phyloP scores from a whole-genome alignment of 2,329 filamentous ascomycete genomes.

The Penicillium oxalicum region DNA sequence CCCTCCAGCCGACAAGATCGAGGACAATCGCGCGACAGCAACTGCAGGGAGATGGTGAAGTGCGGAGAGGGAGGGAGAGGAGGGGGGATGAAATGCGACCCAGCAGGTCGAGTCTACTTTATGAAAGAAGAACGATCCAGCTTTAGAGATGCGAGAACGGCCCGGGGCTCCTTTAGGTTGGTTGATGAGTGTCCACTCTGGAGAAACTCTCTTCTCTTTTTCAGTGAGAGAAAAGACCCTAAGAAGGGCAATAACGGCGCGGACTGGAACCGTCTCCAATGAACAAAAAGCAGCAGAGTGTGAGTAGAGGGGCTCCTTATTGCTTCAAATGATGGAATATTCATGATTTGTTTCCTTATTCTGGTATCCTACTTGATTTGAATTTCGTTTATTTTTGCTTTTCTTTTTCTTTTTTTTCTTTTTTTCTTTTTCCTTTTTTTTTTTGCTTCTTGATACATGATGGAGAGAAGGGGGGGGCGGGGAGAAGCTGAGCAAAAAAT shows the following conservation, averaged over 20 bases:
- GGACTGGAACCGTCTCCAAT: slow-evolving; percentile 4
- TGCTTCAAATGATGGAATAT: neutral
- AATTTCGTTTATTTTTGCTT: too few relatives aligned
- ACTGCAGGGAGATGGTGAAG: neutral
- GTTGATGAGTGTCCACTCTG: neutral
- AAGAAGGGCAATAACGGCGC: slow-evolving; percentile 21
- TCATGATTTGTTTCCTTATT: slow-evolving; percentile 7
- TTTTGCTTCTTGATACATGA: neutral
- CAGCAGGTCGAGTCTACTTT: too few relatives aligned
- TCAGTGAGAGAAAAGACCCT: neutral
- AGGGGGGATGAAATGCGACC: neutral
- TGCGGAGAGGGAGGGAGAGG: slow-evolving; percentile 1
- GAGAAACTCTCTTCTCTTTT: neutral
- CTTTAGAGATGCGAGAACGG: too few relatives aligned
- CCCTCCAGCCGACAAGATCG: too few relatives aligned
- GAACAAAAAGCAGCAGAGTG: slow-evolving; percentile 6
- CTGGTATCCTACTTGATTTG: too few relatives aligned
- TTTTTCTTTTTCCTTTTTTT: neutral
- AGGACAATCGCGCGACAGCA: too few relatives aligned
- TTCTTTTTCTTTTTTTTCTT: too few relatives aligned
- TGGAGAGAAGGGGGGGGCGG: too few relatives aligned
- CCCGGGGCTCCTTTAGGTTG: too few relatives aligned
- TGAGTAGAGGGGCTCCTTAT: too few relatives aligned
- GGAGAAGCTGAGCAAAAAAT: too few relatives aligned
- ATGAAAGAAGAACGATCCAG: too few relatives aligned